A percentile compares a stretch with the other conserved stretches of the same genome.
Evolutionary conservation across 257 asterid species (phyloP).

Genomic region (Cruciata laevipes): DNA sequence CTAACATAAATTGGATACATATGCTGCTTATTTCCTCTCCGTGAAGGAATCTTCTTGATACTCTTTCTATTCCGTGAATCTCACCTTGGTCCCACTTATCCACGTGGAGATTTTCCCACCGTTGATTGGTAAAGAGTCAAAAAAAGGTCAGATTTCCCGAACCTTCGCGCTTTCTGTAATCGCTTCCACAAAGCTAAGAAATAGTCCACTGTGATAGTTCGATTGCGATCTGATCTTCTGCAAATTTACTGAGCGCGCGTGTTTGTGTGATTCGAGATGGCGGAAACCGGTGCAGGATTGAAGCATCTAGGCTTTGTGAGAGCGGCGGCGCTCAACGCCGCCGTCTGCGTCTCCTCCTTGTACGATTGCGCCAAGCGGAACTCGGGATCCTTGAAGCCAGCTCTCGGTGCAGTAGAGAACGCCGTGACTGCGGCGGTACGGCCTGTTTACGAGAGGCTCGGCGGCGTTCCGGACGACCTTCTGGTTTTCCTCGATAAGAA

Average conservation of each 20-base stretch:
- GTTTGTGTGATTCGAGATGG: conserved; percentile 43
- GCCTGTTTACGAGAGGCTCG: conserved; percentile 52
- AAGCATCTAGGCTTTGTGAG: conserved; percentile 58
- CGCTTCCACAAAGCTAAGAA: background rate
- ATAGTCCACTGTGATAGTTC: background rate
- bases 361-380: conserved; percentile 58
- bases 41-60: background rate
- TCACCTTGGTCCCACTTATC: background rate
- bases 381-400: conserved; percentile 54
- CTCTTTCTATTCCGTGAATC: background rate
- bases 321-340: conserved; percentile 42
- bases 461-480: conserved; percentile 45
- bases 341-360: conserved; percentile 37
- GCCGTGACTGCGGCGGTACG: conserved; percentile 43
- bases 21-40: no score
- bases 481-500: conserved; percentile 55
- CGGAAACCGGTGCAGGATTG: conserved; percentile 32
- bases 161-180: background rate
- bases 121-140: conserved; percentile 1
- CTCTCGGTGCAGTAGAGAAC: conserved; percentile 47
- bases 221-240: background rate
- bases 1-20: no score
- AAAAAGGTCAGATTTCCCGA: background rate
- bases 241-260: background rate
- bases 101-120: background rate